Base-by-base conservation (phyloP, 805 yeast species). In the Candida patagonica region DNA sequence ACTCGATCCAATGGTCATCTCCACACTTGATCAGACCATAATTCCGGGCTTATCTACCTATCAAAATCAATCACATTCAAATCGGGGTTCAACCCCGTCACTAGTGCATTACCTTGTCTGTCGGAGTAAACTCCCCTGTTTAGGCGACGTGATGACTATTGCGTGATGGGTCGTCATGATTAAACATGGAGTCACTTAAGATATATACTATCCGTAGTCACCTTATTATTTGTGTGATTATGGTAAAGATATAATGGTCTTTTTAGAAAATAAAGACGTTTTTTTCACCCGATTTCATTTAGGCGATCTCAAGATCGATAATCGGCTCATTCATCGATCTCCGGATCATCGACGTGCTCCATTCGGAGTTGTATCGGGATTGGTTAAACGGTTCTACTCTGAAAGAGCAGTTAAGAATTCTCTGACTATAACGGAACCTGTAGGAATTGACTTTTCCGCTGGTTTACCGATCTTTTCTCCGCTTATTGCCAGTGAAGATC, bases 401-500 rank as follows among this genome's bases (percentile, higher is more conserved):
- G 16, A 29, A 29, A 29, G 31, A 10, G 31, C 31, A 5, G 16
- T 15, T 15, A 5, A 5, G 4, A 20, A 20, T 4, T 29, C 31
- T 29, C 7, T 29, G 17, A 29, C 31, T 4, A 29, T 29, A 5
- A 12, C 31, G 10, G 31, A 29, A 20, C 31, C 31, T 10, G 31
- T 29, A 9, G 31, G 16, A 8, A 4, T 29, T 4, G 15, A 8
- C 5, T 12, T 29, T 29, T 17, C 20, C 16, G 15, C 4, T 8
- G 31, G 31, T 3, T 29, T 20, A 12, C 17, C 31, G 13, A 29
- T 29, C 8, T 29, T 29, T 29, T 17, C 16, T 3, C 31, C 31
- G 19, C 17, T 29, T 5, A 29, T 41, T 13, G 36, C 20, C 23
- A 37, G 31, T 16, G 10, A 16, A 3, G 16, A 25, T 15, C 44